phyloP scores from a whole-genome alignment of 2,329 filamentous ascomycete genomes.

The Hirsutella minnesotensis region DNA sequence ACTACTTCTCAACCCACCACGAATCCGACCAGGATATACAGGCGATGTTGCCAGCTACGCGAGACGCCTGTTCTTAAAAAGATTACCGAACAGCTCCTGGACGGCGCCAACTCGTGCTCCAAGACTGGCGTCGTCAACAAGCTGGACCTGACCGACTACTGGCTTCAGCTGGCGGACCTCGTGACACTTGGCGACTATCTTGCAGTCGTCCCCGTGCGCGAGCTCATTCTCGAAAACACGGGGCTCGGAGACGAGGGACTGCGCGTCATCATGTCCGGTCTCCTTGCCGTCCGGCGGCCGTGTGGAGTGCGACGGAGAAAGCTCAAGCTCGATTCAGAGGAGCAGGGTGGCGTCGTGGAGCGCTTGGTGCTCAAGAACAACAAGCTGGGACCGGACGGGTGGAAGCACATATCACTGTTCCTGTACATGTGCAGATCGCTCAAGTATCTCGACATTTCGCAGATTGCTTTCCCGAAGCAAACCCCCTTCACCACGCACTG shows the following conservation, averaged over 20 bases:
- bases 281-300: slow-evolving; percentile 66
- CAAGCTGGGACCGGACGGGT: slow-evolving; percentile 75
- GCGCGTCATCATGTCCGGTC: slow-evolving; percentile 72
- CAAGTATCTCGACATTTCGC: slow-evolving; percentile 76
- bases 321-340: slow-evolving; percentile 26
- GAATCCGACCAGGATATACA: slow-evolving; percentile 85
- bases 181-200: slow-evolving; percentile 87
- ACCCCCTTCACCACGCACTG: slow-evolving; percentile 15
- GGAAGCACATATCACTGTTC: slow-evolving; percentile 84
- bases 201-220: slow-evolving; percentile 81
- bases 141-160: slow-evolving; percentile 75
- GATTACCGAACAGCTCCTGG: slow-evolving; percentile 76
- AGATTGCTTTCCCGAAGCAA: slow-evolving; percentile 60
- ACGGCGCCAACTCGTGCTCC: slow-evolving; percentile 51
- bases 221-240: slow-evolving; percentile 77
- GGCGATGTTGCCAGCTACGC: slow-evolving; percentile 84
- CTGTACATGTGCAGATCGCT: slow-evolving; percentile 81
- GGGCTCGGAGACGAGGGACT: slow-evolving; percentile 79
- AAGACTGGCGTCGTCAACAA: slow-evolving; percentile 68
- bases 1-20: slow-evolving; percentile 54
- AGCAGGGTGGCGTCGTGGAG: slow-evolving; percentile 66
- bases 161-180: slow-evolving; percentile 72
- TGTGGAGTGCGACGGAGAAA: slow-evolving; percentile 39
- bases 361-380: slow-evolving; percentile 86
- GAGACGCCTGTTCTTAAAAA: slow-evolving; percentile 88